Base-by-base conservation (phyloP, 345 rosid genomes). In the Boechera stricta region DNA sequence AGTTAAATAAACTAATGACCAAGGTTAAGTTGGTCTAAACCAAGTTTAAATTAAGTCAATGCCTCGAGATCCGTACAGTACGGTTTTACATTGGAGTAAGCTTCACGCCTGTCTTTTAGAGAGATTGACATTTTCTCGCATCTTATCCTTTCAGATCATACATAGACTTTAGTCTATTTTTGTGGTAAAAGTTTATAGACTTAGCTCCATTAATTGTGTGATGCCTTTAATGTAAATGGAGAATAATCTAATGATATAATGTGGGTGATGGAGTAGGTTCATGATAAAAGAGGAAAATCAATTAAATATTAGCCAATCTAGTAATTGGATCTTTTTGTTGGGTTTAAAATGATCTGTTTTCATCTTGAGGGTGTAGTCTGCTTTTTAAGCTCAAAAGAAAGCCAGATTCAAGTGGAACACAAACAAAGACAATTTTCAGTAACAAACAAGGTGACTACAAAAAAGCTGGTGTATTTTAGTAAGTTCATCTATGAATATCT, bases 1-100 rank as follows among this genome's bases (percentile, higher is more conserved):
- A 42, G 21, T 49, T 60, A 52, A 75, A 4, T 58, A 38, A 55
- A 64, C 9, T 44, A 74, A 51, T 16, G 76, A 73, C 10, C 36
- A 63, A 54, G 48, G 66, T 38, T 58, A 67, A 59, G 44, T 2
- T 59, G 68, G 73, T 49, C 6, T 18, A 75, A 59, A 12, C 11
- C 35, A 59, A 29, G 53, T 68, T 75, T n/a, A 29, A 7, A 35
- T 54, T 3, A 24, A 47, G 80, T 64, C 80, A 77, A 77, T 71
- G 76, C 45, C 60, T 77, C 7, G 80, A 35, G 26, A 55, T 55
- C 28, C 61, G 72, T 62, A 77, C 72, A 52, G 76, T 77, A 77
- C 72, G 64, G 72, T 55, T 76, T 32, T 64, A 77, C 35, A 62
- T 28, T 45, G 52, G 71, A 64, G 65, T 77, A 44, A 52, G 13